phyloP scores from a whole-genome alignment of 1,284 basidiomycete genomes.

The Gomphus sp. region DNA sequence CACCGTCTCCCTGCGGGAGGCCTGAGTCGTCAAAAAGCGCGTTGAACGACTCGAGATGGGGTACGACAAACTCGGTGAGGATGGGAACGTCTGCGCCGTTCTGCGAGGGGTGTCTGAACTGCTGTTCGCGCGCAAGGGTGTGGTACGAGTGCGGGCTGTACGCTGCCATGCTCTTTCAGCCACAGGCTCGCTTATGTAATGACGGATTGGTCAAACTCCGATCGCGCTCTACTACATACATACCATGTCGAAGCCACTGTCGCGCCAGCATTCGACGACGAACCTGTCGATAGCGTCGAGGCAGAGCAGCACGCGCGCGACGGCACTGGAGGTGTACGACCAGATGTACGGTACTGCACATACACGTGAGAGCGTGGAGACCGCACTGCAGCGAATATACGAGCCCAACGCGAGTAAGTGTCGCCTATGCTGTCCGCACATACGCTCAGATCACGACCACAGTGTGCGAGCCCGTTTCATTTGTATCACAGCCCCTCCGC shows the following conservation, averaged over 20 bases:
- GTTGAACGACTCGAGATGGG: slow-evolving; percentile 96
- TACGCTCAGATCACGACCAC: neutral
- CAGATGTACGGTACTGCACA: slow-evolving; percentile 48
- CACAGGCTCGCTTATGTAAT: neutral
- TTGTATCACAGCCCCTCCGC: slow-evolving; percentile 6
- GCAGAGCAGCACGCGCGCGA: slow-evolving; percentile 26
- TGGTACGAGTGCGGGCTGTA: slow-evolving; percentile 41
- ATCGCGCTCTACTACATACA: neutral
- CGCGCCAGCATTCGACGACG: neutral
- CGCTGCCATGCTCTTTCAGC: neutral
- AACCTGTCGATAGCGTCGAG: slow-evolving; percentile 37
- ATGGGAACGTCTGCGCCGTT: slow-evolving; percentile 68
- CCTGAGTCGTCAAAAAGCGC: slow-evolving; percentile 86
- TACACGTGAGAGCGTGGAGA: slow-evolving; percentile 28
- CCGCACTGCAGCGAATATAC: slow-evolving; percentile 51
- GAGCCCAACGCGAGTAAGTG: slow-evolving; percentile 55
- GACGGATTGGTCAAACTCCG: neutral
- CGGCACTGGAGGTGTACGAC: slow-evolving; percentile 56
- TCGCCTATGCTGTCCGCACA: neutral
- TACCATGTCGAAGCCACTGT: neutral
- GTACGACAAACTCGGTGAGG: slow-evolving; percentile 88
- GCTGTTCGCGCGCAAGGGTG: slow-evolving; percentile 77
- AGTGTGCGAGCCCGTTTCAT: slow-evolving; percentile 4
- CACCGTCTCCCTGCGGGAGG: slow-evolving; percentile 58
- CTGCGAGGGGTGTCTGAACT: slow-evolving; percentile 73